phyloP scores from a whole-genome alignment of 2,329 filamentous ascomycete genomes.

The Trichoderma sp. region DNA sequence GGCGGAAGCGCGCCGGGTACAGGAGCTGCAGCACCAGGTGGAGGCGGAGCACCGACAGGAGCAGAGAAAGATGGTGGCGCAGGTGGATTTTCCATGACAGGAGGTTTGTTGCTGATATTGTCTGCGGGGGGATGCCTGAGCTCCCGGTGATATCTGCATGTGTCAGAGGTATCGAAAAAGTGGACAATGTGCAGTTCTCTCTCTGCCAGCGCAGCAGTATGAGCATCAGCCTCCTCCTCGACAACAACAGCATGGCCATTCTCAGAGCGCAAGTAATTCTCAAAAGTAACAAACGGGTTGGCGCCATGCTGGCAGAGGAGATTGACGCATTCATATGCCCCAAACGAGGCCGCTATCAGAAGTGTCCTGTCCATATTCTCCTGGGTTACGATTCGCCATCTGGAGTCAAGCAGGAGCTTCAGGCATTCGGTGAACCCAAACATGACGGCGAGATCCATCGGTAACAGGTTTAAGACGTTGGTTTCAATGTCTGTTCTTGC shows the following conservation, averaged over 20 bases:
- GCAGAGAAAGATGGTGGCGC: neutral
- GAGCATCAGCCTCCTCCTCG: neutral
- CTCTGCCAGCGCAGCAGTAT: neutral
- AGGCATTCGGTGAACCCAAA: conserved; percentile 11
- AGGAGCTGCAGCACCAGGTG: neutral
- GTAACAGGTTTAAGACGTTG: neutral
- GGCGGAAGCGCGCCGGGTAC: neutral
- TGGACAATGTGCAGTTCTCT: neutral
- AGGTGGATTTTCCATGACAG: neutral
- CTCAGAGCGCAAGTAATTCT: neutral
- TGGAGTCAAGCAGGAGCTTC: neutral
- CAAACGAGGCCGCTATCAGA: conserved; percentile 9
- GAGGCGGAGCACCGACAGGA: neutral
- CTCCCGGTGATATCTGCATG: neutral
- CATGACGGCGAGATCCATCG: conserved; percentile 18
- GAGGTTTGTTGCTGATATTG: neutral
- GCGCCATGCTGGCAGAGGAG: conserved; percentile 3
- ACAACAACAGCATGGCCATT: neutral
- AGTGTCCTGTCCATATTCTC: neutral
- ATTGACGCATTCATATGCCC: neutral
- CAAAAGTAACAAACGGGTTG: conserved; percentile 3
- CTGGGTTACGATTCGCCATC: neutral
- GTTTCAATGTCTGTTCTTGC: conserved; percentile 2
- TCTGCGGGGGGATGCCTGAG: neutral
- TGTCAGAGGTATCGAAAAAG: conserved; percentile 5